Percentiles rank a stretch among this genome's conserved stretches.
phyloP scores from a whole-genome alignment of 345 rosid genomes.

The Draba incana region DNA sequence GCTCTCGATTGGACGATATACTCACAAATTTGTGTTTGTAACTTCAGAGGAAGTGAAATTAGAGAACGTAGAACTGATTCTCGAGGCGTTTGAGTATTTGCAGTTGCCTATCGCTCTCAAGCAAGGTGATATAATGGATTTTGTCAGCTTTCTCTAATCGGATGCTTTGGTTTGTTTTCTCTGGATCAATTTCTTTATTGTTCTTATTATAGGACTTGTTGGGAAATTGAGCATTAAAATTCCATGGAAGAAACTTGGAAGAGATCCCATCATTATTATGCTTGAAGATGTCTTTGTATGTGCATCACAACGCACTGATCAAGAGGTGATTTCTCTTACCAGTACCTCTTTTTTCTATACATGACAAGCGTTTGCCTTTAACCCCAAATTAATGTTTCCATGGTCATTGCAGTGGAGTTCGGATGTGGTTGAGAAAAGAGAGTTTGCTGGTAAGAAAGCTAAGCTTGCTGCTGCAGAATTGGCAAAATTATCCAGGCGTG shows the following conservation, averaged over 20 bases:
- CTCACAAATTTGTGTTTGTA: background rate
- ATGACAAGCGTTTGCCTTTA: constrained; percentile 6
- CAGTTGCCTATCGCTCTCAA: constrained; percentile 81
- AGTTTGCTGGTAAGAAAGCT: constrained; percentile 86
- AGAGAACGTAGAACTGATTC: constrained; percentile 80
- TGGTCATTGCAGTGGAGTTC: constrained; percentile 63
- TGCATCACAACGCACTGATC: constrained; percentile 72
- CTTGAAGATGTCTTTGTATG: constrained; percentile 76
- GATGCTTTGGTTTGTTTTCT: background rate
- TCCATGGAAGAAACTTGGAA: constrained; percentile 83
- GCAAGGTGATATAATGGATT: constrained; percentile 49
- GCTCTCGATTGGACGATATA: constrained; percentile 22
- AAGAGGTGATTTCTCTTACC: constrained; percentile 51
- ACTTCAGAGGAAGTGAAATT: constrained; percentile 62
- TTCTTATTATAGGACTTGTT: constrained; percentile 52
- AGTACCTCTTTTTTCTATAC: background rate
- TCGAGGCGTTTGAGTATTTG: constrained; percentile 89
- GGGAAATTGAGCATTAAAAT: constrained; percentile 77
- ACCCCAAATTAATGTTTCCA: background rate
- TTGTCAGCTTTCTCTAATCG: background rate
- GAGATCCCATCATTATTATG: constrained; percentile 69
- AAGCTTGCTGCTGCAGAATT: constrained; percentile 95
- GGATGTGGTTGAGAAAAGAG: constrained; percentile 80
- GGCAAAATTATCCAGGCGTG: constrained; percentile 73
- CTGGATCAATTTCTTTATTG: background rate